These are phyloP conservation scores for Jamesozyma rosinii DNA, from an alignment of 805 yeast species.

Conservation along the genomic window DNA sequence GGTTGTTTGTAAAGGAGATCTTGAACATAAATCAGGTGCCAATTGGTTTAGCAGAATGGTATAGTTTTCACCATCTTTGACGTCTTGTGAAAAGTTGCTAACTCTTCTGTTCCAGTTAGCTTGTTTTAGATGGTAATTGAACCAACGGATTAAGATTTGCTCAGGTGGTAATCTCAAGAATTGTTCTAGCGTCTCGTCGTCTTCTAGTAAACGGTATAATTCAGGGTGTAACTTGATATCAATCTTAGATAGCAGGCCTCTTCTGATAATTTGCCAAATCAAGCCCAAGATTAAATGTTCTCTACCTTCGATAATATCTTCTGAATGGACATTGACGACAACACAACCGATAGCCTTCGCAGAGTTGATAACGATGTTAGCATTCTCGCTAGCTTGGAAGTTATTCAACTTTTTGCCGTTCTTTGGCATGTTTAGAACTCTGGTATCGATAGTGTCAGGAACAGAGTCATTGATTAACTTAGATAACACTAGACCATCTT, in stretches of 20 bases:
- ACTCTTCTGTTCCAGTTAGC: conserved; percentile 87
- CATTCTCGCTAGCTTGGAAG: conserved; percentile 93
- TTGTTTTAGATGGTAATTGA: conserved; percentile 88
- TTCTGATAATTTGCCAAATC: conserved; percentile 95
- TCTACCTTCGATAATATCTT: conserved; percentile 88
- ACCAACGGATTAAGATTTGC: conserved; percentile 93
- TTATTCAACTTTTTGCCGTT: conserved; percentile 74
- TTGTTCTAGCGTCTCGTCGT: conserved; percentile 94
- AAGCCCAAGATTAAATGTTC: conserved; percentile 86
- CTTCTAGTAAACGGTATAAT: conserved; percentile 85
- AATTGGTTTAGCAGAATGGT: conserved; percentile 83
- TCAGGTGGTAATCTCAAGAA: conserved; percentile 95
- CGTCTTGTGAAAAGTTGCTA: conserved; percentile 75
- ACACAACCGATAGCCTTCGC: conserved; percentile 99
- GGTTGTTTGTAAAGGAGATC: conserved; percentile 66
- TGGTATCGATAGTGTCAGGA: conserved; percentile 95
- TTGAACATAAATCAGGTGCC: conserved; percentile 74
- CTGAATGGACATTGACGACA: conserved; percentile 94
- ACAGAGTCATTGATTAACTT: conserved; percentile 94
- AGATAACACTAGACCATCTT: conserved; percentile 88
- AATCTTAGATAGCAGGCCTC: conserved; percentile 88
- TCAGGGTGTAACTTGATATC: conserved; percentile 96
- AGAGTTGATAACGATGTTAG: conserved; percentile 93
- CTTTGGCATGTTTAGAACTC: conserved; percentile 87
- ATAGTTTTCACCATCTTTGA: conserved; percentile 91